Evolutionary conservation across 495 filamentous ascomycete species (phyloP), one percentile per base, ranked within the genome.

Genomic region (Penicillium dipodomyicola): DNA sequence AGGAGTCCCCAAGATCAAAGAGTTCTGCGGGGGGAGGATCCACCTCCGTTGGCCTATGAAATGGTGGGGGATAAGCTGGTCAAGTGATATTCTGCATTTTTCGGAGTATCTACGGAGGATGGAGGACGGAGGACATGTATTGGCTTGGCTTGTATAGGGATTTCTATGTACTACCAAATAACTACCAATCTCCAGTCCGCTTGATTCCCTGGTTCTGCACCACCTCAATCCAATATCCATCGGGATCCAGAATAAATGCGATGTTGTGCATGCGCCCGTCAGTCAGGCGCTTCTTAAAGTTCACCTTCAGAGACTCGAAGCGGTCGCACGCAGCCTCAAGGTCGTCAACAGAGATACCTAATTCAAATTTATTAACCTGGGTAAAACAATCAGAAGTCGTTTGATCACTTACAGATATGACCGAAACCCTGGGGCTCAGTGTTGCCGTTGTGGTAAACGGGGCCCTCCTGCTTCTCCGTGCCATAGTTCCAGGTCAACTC

Each of bases 401-500:
- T 81, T 73, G 68, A 52, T 52, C 49, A 77, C 85, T 75, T 69
- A 88, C 88, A 91, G 57, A 95, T 90, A 65, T 95, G 91, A 1
- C 93, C 93, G 63, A 96, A 98, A 27, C 94, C 94, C 70, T 97
- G 90, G 1, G 92, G 94, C 71, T 95, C 77, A 20, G 84, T 76
- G 70, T 98, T 98, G 10, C 94, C 94, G 61, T 95, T 86, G 67
- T 98, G 94, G 67, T 98, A 98, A 42, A 85, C 85, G 64, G 91
- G 91, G 45, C 80, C 76, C 53, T 85, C 79, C 62, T 97, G 84
- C 66, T 90, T 93, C 79, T 98, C 94, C 3, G 94, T 97, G 41
- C 94, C 94, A 60, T 96, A 94, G 68, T 98, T 97, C 90, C 91
- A 96, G 20, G 92, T 97, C 62, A 98, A 66, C 75, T 96, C 92